Evolutionary conservation across 495 filamentous ascomycete species (phyloP).

Genomic region (Pseudoneurospora amorphoporcata): DNA sequence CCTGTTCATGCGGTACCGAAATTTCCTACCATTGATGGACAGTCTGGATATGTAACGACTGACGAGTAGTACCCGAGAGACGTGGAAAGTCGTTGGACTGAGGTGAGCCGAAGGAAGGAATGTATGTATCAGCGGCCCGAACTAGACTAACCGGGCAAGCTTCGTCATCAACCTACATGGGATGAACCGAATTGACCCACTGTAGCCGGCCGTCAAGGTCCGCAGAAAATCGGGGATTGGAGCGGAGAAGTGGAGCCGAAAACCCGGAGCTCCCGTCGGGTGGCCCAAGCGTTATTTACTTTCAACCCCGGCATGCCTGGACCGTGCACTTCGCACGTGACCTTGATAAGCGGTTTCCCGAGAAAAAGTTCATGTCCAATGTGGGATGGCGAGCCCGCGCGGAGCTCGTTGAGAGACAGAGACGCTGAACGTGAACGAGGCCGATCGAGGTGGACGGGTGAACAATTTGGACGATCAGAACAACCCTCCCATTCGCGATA

Average conservation of each 20-base stretch:
- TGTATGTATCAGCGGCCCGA: background rate
- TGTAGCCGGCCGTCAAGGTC: background rate
- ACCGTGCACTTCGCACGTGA: background rate
- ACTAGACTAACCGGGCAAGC: background rate
- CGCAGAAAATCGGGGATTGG: background rate
- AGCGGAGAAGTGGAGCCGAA: background rate
- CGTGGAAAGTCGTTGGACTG: background rate
- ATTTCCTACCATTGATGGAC: background rate
- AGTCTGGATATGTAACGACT: background rate
- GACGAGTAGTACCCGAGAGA: background rate
- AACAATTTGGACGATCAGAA: background rate
- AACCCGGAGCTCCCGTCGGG: background rate
- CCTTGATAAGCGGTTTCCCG: background rate
- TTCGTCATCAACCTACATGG: background rate
- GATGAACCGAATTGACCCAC: background rate
- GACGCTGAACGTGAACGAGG: slow-evolving; percentile 2
- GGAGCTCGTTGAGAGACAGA: background rate
- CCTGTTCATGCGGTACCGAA: background rate
- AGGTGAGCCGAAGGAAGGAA: background rate
- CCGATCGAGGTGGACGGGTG: slow-evolving; percentile 7
- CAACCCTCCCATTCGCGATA: background rate
- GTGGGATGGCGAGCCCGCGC: background rate
- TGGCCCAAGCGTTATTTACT: background rate
- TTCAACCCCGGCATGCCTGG: background rate
- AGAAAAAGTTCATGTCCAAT: background rate